phyloP scores from a whole-genome alignment of 2,329 filamentous ascomycete species.

The Calonectria pteridis region DNA sequence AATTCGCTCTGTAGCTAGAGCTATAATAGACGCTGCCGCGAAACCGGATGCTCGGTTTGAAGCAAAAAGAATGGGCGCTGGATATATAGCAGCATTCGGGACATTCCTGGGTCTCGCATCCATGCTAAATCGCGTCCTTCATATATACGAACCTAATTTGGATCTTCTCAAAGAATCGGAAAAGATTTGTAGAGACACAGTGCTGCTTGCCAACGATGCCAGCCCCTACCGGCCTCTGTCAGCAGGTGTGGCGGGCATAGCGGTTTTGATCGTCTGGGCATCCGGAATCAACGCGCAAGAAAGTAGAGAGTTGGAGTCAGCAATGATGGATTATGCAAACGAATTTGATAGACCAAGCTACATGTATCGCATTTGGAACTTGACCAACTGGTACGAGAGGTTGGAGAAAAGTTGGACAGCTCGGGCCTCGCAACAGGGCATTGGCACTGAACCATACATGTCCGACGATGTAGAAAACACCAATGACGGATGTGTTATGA shows the following conservation, averaged over 20 bases:
- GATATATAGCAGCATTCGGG: neutral
- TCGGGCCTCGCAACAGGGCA: neutral
- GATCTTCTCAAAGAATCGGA: neutral
- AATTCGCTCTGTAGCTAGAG: neutral
- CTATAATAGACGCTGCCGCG: neutral
- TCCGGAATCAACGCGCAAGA: neutral
- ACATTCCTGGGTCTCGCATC: neutral
- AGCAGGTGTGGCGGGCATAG: neutral
- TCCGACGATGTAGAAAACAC: neutral
- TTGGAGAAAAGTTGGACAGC: neutral
- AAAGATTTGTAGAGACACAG: neutral
- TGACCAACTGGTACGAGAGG: neutral
- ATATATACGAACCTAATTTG: neutral
- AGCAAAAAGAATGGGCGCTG: neutral
- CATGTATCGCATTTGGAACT: neutral
- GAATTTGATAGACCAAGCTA: neutral
- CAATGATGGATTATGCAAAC: neutral
- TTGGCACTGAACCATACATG: neutral
- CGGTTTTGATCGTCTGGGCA: neutral
- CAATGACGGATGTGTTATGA: neutral
- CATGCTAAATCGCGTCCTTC: conserved; percentile 3
- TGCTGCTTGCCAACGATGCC: neutral
- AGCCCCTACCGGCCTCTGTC: neutral
- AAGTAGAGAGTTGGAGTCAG: neutral
- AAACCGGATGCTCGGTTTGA: neutral